Evolutionary conservation across 306 rosid species (phyloP).

Genomic region (Acacia acuminata): DNA sequence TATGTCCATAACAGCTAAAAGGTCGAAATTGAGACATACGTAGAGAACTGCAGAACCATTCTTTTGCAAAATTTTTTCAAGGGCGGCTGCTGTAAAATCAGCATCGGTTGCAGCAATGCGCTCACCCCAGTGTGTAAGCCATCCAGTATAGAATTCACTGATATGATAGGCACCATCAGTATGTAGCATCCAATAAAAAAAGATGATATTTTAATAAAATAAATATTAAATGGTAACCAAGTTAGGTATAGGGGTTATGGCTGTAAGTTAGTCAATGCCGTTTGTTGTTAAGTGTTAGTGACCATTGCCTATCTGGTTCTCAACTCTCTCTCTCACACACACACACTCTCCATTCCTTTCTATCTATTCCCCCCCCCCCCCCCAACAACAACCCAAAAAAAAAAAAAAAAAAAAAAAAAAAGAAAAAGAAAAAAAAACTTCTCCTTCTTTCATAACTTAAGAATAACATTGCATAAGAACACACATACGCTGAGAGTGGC

Average conservation of each 20-base stretch:
- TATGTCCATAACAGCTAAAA: slow-evolving; percentile 21
- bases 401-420: no score
- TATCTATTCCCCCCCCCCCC: no score
- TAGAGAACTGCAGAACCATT: slow-evolving; percentile 90
- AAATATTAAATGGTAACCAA: slow-evolving; percentile 38
- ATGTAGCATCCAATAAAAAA: slow-evolving; percentile 26
- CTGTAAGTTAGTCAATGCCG: not conserved
- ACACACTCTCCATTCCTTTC: no score
- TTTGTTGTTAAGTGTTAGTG: not conserved
- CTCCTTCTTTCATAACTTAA: not conserved
- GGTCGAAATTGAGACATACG: slow-evolving; percentile 46
- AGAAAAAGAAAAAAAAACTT: no score
- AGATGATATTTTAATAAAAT: not conserved
- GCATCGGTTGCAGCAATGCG: slow-evolving; percentile 67
- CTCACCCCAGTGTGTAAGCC: slow-evolving; percentile 99
- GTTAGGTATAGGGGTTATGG: not conserved
- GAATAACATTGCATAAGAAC: slow-evolving; percentile 23
- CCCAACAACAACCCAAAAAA: no score
- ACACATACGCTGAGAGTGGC: slow-evolving; percentile 75
- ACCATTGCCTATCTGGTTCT: not conserved
- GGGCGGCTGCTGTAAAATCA: slow-evolving; percentile 67
- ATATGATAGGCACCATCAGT: slow-evolving; percentile 39
- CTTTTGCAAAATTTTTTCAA: slow-evolving; percentile 64
- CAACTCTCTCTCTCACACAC: no score
- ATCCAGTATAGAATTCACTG: slow-evolving; percentile 91